Base-by-base conservation (phyloP, 495 filamentous ascomycete genomes). In the Aspergillus bridgeri region DNA sequence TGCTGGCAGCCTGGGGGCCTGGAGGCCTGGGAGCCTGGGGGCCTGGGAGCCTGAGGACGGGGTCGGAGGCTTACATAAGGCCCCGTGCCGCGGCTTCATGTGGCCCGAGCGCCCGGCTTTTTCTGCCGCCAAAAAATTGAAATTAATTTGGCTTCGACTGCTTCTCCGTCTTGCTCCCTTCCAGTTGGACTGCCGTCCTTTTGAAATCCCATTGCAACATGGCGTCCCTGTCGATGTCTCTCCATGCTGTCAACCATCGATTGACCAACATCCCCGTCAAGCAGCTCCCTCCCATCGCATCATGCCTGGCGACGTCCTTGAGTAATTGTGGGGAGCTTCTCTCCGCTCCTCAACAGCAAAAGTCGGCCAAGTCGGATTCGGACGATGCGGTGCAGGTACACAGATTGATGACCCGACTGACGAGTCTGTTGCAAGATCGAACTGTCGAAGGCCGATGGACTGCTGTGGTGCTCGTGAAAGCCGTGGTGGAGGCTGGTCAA, bases 401-500 rank as follows among this genome's bases (percentile, higher is more conserved):
- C 72, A 91, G 87, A 66, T 76, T 92, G 53, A 89, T 86, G 66
- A 91, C 88, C 20, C 85, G 89, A 52, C 75, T 97, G 59, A 85
- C 85, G 15, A 83, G 86, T 6, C 74, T 96, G 48, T 69, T 96
- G 50, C 85, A 87, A 61, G 90, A 91, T 56, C 86, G 84, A 60
- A 88, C 66, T 38, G 59, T 79, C 5, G 81, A 92, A 59, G 88
- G 85, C 38, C 86, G 90, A 64, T 95, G 90, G 79, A 79, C 86
- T 9, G 90, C 84, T 1, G 83, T 89, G 29, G 83, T 88, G 22
- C 69, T 97, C 51, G 79, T 91, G 62, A 96, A 96, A 72, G 81
- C 86, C n/a, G 77, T 84, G 15, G 75, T 95, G 52, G 91, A 96
- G 65, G 81, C 84, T 43, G 90, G 92, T 22, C 89, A 89, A 56